Evolutionary conservation across 2,329 filamentous ascomycete species (phyloP).

Genomic region (Karstenula rhodostoma): DNA sequence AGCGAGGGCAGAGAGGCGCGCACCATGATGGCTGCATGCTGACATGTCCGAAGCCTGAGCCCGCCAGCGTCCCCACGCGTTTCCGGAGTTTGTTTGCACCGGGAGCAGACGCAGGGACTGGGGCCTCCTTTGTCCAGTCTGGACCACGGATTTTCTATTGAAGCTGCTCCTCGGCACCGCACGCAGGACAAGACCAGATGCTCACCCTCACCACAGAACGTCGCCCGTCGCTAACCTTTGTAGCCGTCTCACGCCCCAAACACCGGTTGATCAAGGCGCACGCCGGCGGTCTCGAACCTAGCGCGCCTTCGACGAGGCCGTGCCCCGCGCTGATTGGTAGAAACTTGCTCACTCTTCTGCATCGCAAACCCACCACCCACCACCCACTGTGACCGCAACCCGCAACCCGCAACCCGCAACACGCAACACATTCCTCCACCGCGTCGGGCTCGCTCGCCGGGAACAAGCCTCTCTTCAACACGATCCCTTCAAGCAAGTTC

Average conservation of each 20-base stretch:
- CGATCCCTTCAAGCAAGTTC: not conserved
- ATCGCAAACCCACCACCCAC: constrained; percentile 13
- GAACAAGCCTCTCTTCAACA: not conserved
- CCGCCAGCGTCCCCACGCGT: constrained; percentile 14
- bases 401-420: constrained; percentile 14
- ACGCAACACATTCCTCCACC: constrained; percentile 5
- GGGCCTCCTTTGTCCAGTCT: constrained; percentile 13
- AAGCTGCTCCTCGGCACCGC: not conserved
- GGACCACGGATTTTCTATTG: constrained; percentile 6
- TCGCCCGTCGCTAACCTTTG: not conserved
- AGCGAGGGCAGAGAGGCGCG: too few species aligned
- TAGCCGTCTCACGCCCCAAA: constrained; percentile 8
- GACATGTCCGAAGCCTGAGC: not conserved
- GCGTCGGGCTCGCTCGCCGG: not conserved
- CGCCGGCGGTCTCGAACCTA: constrained; percentile 21
- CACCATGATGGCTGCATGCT: constrained; percentile 1
- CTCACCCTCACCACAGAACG: not conserved
- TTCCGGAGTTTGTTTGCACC: constrained; percentile 1
- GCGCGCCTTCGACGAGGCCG: constrained; percentile 9
- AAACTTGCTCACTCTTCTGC: constrained; percentile 32
- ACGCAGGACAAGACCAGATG: not conserved
- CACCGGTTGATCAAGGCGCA: constrained; percentile 9
- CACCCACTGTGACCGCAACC: constrained; percentile 17
- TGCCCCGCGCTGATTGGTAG: constrained; percentile 10
- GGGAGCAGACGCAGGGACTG: constrained; percentile 18